phyloP scores from a whole-genome alignment of 1,284 basidiomycete species.

The Schizophyllum amplum region DNA sequence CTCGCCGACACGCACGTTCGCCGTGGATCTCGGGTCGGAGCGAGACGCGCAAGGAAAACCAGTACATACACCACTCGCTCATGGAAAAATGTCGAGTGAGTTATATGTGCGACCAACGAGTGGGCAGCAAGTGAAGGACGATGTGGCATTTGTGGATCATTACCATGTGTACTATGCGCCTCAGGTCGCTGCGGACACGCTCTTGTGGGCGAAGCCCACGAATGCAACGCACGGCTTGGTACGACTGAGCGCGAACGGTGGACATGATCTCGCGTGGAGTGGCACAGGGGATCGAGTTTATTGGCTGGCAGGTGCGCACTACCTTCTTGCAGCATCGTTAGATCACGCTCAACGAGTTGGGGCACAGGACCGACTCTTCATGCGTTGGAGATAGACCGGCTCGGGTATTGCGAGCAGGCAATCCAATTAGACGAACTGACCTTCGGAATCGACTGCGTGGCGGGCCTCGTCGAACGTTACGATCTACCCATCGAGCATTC shows the following conservation, averaged over 20 bases:
- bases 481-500: slow-evolving; percentile 49
- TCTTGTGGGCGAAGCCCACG: slow-evolving; percentile 61
- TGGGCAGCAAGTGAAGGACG: slow-evolving; percentile 17
- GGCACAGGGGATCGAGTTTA: slow-evolving; percentile 54
- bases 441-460: slow-evolving; percentile 55
- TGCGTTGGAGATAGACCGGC: slow-evolving; percentile 44
- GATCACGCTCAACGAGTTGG: too few species aligned
- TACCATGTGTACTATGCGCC: slow-evolving; percentile 53
- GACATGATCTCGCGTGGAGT: slow-evolving; percentile 58
- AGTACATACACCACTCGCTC: slow-evolving; percentile 39
- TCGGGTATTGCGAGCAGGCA: slow-evolving; percentile 36
- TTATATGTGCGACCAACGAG: slow-evolving; percentile 31
- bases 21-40: slow-evolving; percentile 43
- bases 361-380: slow-evolving; percentile 57
- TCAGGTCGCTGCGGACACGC: slow-evolving; percentile 28
- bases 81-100: slow-evolving; percentile 49
- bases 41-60: slow-evolving; percentile 42
- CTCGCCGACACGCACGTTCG: slow-evolving; percentile 40
- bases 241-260: slow-evolving; percentile 60
- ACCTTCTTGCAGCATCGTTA: slow-evolving; percentile 2
- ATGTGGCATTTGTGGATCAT: slow-evolving; percentile 57
- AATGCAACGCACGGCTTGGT: slow-evolving; percentile 52
- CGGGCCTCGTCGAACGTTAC: slow-evolving; percentile 41
- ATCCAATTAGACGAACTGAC: slow-evolving; percentile 39
- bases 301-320: slow-evolving; percentile 57